Evolutionary conservation across 2,329 filamentous ascomycete species (phyloP), one percentile per base, ranked within the genome.

Genomic region (Ilyonectria robusta): DNA sequence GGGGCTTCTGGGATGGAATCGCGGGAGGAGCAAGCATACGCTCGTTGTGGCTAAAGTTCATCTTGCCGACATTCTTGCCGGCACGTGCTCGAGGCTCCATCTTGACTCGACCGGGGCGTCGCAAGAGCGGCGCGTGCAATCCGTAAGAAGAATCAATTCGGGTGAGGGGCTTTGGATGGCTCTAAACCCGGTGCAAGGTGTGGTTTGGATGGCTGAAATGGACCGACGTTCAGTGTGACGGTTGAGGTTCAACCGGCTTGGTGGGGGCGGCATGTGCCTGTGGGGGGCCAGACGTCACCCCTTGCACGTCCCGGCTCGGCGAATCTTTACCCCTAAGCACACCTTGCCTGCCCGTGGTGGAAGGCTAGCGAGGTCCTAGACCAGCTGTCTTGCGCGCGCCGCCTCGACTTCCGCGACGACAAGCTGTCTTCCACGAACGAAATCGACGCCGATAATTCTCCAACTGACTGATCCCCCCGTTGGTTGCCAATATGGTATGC

Each of bases 61-160:
- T 92, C 81, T 94, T 93, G 70, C 91, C 92, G 81, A 94, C 92
- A 84, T 94, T 93, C 77, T 93, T 92, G 78, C 91, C 92, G 76
- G 92, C 90, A 76, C 93, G 89, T 67, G 92, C 93, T 77, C 93
- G 87, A 70, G 92, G 92, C 83, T 95, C 93, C 85, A 94, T 93
- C 79, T 83, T 88, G 71, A 67, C 58, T 55, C 59, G 54, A 57
- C 47, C 53, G 57, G 26, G 59, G 66, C 50, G 67, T 54, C 62
- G 54, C 58, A 58, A 51, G 21, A 55, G 37, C 53, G 50, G 31
- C 51, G 62, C 44, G 48, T 47, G 48, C 35, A 56, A 11, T 35
- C n/a, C 10, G 31, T 37, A 35, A 21, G 4, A 19, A 26, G 48
- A n/a, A 31, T 6, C 13, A 51, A 9, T 17, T 26, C 23, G 3